Evolutionary conservation across 2,329 filamentous ascomycete species (phyloP), one percentile per base, ranked within the genome.

Genomic region (Rutstroemia sp.): DNA sequence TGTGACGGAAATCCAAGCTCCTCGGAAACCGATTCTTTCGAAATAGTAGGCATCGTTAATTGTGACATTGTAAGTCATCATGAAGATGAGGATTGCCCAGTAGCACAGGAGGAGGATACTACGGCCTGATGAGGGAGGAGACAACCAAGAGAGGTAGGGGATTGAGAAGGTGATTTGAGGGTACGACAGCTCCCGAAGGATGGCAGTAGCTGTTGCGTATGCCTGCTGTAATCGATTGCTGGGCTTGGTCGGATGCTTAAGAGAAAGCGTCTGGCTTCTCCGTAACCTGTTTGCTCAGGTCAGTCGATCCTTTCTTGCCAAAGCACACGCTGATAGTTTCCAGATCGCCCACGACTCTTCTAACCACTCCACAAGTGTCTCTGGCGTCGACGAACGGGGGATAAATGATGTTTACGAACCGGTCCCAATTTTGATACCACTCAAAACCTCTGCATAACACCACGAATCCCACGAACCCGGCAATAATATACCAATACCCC

Each of bases 1-100:
- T 2, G 78, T 81, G 47, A 85, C 72, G 9, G 81, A 78, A 25
- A 86, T 76, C 84, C 84, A 87, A 17, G 82, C 84, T 61, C 84
- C 84, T 56, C 84, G 81, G 67, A 82, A 87, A 5, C 80, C 84
- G 56, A 87, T 79, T 58, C 82, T 81, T 67, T 87, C 84, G 73
- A 76, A 83, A 67, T 77, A 84, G 62, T 78, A 78, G 44, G 73
- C 74, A 60, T 84, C 82, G 25, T 76, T 64, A 46, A 76, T 61
- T 46, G 82, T 68, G 49, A 75, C 77, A 21, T 72, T 71, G 59
- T 73, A 72, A 2, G 73, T 71, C 75, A 82, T 80, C 73, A 84
- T 79, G 68, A 78, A 81, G 56, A 79, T 71, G 49, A 85, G 71
- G 58, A 84, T 71, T 41, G 77, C 75, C 80, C 81, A 84, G 69